Base-by-base conservation (phyloP, 257 asterid genomes). In the Leptodermis oblonga region DNA sequence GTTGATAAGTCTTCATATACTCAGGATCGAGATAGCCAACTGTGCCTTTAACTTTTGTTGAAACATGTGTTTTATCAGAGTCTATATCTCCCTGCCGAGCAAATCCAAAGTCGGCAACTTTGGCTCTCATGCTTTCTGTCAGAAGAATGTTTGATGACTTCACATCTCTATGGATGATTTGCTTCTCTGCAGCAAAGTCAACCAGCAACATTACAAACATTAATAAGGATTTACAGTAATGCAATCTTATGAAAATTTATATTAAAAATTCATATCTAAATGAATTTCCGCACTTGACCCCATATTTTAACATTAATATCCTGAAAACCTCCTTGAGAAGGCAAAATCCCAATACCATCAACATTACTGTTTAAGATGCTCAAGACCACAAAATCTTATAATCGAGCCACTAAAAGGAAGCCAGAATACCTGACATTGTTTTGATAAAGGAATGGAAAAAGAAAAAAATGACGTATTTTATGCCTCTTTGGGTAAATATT, bases 21-120 rank as follows among this genome's bases (percentile, higher is more conserved):
- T 94, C 99, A 0, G 99, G 99, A 46, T 94, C 99, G 18, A 94
- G 95, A 81, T 94, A 94, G 71, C 99, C 99, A 18, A 94, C 84
- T 2, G 99, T 94, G 80, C 99, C 99, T 82, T 85, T 94, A 64
- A 94, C 98, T 82, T 92, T 88, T 75, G 99, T 94, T 0, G 85
- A 79, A 70, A 94, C 85, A 18, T 94, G 96, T 34, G 99, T 85
- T 76, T 83, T 84, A 12, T 87, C 99, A 4, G 86, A 42, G 73
- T 91, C 96, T 39, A 73, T 58, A n/a, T 86, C 98, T 46, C 95
- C 97, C 3, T 84, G 84, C 80, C 85, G 85, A 0, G 99, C 99
- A 52, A 91, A 94, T 69, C 98, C 99, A 76, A 94, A 94, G 79
- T 94, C 99, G 3, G 99, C 97, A 63, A 94, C 99, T 76, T 92